Base-by-base conservation (phyloP, 2,329 filamentous ascomycete species). In the Plenodomus tracheiphilus region DNA sequence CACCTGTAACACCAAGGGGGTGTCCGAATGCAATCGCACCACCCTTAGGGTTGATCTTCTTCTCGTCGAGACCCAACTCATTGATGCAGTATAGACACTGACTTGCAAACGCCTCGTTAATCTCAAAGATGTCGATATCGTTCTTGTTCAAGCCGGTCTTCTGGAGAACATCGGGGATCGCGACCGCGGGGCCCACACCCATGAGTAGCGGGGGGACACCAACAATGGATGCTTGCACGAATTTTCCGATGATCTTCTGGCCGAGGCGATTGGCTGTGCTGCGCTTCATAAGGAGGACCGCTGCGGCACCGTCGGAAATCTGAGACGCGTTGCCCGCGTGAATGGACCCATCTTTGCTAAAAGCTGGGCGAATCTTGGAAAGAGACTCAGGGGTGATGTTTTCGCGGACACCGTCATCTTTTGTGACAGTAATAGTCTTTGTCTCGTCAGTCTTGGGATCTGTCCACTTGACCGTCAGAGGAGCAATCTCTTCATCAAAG, bases 21-120 rank as follows among this genome's bases (percentile, higher is more conserved):
- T 97, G 94, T 10, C 94, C 91, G 70, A 97, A 96, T 10, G 93
- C 93, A 73, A 97, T 97, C 28, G 92, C 92, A 56, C 93, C 93
- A 59, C 93, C 94, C 82, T 97, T 96, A 65, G 93, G 93, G 79
- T 97, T 97, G 70, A 99, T 85, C 83, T 97, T 97, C 59, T 89
- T 86, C 53, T 81, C 70, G 44, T 91, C 88, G 21, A 99, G 77
- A 38, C 87, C 87, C 18, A 99, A 83, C 79, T 97, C 86, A 66
- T 94, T 89, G 56, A 89, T 85, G 74, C 91, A 97, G 88, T 89
- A 97, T 59, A 97, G 75, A 75, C 91, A 96, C 81, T 97, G 93
- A 56, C 85, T 89, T 25, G 94, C 94, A 74, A 99, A 99, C 1
- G 94, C 94, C 83, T 99, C 94, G 80, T 99, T 99, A 82, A 99